Evolutionary conservation across 305 asterid genomes (phyloP).

Genomic region (Solanum chacoense): DNA sequence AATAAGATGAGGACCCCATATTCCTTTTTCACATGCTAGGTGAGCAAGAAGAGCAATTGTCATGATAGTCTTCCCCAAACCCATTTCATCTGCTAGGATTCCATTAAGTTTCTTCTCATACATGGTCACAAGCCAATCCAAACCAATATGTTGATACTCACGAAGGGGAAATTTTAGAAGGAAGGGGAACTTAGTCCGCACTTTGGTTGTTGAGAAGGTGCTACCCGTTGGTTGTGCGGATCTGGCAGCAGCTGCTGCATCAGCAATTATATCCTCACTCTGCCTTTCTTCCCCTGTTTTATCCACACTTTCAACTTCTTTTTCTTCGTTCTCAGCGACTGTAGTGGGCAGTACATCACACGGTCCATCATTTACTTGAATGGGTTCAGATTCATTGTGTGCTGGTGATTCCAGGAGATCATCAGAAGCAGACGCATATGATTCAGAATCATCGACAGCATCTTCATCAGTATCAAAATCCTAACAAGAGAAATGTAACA

Average conservation of each 20-base stretch:
- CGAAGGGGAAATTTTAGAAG: slow-evolving; percentile 95
- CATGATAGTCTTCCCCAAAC: slow-evolving; percentile 99
- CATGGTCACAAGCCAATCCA: slow-evolving; percentile 99
- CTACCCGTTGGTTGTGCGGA: slow-evolving; percentile 99
- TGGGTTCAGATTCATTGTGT: slow-evolving; percentile 23
- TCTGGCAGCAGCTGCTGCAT: slow-evolving; percentile 99
- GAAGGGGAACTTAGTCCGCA: slow-evolving; percentile 93
- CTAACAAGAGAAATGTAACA: slow-evolving; percentile 27
- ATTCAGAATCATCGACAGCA: slow-evolving; percentile 31
- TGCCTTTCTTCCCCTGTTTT: slow-evolving; percentile 53
- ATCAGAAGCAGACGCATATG: slow-evolving; percentile 49
- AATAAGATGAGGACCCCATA: slow-evolving; percentile 99
- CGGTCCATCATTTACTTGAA: slow-evolving; percentile 32
- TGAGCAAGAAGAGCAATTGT: slow-evolving; percentile 98
- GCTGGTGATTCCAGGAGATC: slow-evolving; percentile 37
- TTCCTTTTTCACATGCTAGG: slow-evolving; percentile 91
- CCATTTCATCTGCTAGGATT: slow-evolving; percentile 99
- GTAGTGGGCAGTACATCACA: slow-evolving; percentile 26
- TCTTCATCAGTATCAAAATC: slow-evolving; percentile 37
- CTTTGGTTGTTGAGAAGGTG: slow-evolving; percentile 91
- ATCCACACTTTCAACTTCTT: slow-evolving; percentile 32
- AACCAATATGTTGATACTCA: slow-evolving; percentile 97
- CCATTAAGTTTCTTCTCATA: slow-evolving; percentile 98
- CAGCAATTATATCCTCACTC: slow-evolving; percentile 71
- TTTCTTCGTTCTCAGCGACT: slow-evolving; percentile 32